Evolutionary conservation across 169 alveolate genomes (phyloP), one percentile per base, ranked within the genome.

Genomic region (Plasmodium relictum): DNA sequence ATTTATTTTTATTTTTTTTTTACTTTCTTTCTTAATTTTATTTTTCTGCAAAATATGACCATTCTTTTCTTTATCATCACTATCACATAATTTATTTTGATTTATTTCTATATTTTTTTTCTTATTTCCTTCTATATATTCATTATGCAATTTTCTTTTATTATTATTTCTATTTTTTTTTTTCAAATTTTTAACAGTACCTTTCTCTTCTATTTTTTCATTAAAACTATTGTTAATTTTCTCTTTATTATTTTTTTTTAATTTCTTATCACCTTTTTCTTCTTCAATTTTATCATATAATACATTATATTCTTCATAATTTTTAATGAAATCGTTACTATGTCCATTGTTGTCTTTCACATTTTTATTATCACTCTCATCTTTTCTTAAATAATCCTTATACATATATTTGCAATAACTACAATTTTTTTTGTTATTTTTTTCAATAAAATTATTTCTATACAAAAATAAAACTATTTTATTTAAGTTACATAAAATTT

Each of bases 371-470:
- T 20, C 45, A 3, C 39, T 31, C 39, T 31, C 39, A 31, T 31
- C 39, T 31, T 31, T 31, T 31, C 3, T 31, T 31, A 3, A 2
- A 31, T 31, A 16, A n/a, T 54, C 86, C 59, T 73, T 59, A 62
- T 48, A 2, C 48, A 59, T 10, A 16, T 24, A 39, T 26, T 69
- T 78, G 12, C 89, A 63, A 12, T 12, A 20, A 16, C 22, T 42
- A 63, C 44, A 37, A 42, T n/a, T 44, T 42, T 18, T 5, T 45
- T 83, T 52, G 5, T 26, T 16, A 66, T 68, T 83, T 26, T 50
- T 68, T 45, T 83, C 91, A 9, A 83, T 68, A 61, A 83, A 83
- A 68, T 83, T 83, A 83, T 68, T 83, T 68, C 24, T 83, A 83
- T 83, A 56, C 72, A 83, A 83, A 83, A 83, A 83, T 83, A 56